A percentile compares a stretch with the other conserved stretches of the same genome.
Conservation (phyloP, 352 stramenopile genomes). For the Phytophthora sp. region DNA sequence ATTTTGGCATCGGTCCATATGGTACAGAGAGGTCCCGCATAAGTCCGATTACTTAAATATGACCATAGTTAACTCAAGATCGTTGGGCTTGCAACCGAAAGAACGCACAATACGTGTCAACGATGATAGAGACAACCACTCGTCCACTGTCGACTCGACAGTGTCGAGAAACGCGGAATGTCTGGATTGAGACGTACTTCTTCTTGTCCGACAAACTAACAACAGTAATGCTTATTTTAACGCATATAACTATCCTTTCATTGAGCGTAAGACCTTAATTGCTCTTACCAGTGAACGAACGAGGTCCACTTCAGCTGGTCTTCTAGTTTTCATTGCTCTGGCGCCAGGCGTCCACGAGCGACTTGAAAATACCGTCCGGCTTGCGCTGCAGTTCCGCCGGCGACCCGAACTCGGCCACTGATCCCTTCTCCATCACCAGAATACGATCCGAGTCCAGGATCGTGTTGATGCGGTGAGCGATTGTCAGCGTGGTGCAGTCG, state of each 20-base stretch:
- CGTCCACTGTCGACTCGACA: too few relatives aligned
- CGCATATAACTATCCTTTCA: slow-evolving; percentile 5
- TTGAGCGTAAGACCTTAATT: not conserved
- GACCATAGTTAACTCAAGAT: too few relatives aligned
- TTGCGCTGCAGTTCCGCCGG: slow-evolving; percentile 49
- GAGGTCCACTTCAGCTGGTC: not conserved
- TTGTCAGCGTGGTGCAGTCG: slow-evolving; percentile 92
- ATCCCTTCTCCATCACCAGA: slow-evolving; percentile 85
- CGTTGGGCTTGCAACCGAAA: too few relatives aligned
- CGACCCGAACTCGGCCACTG: slow-evolving; percentile 32
- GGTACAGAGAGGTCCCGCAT: too few relatives aligned
- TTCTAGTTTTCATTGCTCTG: slow-evolving; percentile 45
- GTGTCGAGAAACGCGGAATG: too few relatives aligned
- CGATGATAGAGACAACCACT: too few relatives aligned
- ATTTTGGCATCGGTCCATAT: too few relatives aligned
- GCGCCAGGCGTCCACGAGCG: slow-evolving; percentile 58
- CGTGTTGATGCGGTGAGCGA: slow-evolving; percentile 94
- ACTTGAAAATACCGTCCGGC: slow-evolving; percentile 28
- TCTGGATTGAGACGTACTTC: too few relatives aligned
- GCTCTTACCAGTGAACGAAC: slow-evolving; percentile 6
- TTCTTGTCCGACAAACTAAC: too few relatives aligned
- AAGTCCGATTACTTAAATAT: too few relatives aligned
- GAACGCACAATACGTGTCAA: too few relatives aligned
- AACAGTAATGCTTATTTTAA: too few relatives aligned
- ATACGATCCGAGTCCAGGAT: slow-evolving; percentile 94